Evolutionary conservation across 164 flowering plant species (phyloP), one percentile per base, ranked within the genome.

Genomic region (Brasenia schreberi): DNA sequence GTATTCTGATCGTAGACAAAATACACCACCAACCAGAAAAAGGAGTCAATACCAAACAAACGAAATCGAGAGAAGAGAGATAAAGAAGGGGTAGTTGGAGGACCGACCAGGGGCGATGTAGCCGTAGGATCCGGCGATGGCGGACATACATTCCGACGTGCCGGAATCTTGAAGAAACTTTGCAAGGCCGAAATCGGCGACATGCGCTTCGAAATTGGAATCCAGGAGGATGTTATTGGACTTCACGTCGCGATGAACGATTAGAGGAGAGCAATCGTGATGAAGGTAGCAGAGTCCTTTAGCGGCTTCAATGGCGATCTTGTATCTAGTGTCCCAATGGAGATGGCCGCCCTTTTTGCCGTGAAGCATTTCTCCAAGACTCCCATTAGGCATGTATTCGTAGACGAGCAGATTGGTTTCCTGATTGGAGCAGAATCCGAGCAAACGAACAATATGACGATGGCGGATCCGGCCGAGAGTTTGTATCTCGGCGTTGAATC

Each of bases 91-190:
- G 10, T 49, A 14, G 56, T 9, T 49, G 16, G 56, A 2, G 39
- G 56, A 49, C 56, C 16, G 56, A 95, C 99, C 99, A 77, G 97
- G 97, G 61, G 99, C 97, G 5, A 95, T 95, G 72, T 95, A 92
- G 9, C 97, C 99, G 72, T 90, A 95, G 9, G 97, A 89, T 19
- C 99, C 99, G 49, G 97, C 99, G 75, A 92, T 88, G 42, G 99
- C 97, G 23, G 97, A 95, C 97, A 95, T 95, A 86, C 96, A 88
- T 70, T 95, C 97, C 0, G 99, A 95, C n/a, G 99, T 79, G 64
- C 96, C 97, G 0, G 97, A 92, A 76, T 95, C 97, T 68, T 90
- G 99, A 69, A 95, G 75, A 68, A 94, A 94, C 78, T 94, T 94
- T 70, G 98, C 98, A 18, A 94, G 97, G 39, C 98, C 98, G 63